phyloP scores from a whole-genome alignment of 208 protist genomes.

The Acanthamoeba culbertsoni region DNA sequence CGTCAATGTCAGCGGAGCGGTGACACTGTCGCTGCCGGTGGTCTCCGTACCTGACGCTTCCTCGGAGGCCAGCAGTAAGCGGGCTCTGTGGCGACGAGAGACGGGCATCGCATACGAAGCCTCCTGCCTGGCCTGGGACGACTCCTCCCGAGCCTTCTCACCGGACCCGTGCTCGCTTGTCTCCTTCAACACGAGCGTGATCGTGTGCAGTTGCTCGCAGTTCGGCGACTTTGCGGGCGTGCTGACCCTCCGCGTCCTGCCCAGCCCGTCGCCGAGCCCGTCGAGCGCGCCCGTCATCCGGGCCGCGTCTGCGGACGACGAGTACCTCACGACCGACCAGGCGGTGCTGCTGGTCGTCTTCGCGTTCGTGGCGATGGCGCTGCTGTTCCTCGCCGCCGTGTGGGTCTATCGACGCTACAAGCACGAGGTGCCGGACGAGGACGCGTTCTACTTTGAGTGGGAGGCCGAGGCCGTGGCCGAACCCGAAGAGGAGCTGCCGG shows the following conservation, averaged over 20 bases:
- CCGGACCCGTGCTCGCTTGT: too few species aligned
- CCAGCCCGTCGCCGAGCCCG: background rate
- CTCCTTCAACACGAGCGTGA: too few species aligned
- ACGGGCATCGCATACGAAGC: too few species aligned
- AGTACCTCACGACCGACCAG: background rate
- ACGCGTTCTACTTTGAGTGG: background rate
- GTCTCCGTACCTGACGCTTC: too few species aligned
- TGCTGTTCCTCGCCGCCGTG: background rate
- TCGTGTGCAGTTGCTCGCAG: too few species aligned
- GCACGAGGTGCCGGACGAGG: background rate
- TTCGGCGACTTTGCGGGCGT: background rate
- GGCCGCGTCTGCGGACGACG: background rate
- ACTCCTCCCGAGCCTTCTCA: too few species aligned
- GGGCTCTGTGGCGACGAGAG: too few species aligned
- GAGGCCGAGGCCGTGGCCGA: background rate
- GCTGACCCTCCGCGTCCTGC: background rate
- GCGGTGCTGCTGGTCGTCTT: background rate
- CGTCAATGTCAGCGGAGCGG: too few species aligned
- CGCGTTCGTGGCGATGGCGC: background rate
- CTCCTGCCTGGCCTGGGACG: too few species aligned
- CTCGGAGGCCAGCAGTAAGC: too few species aligned
- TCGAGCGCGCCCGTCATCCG: background rate
- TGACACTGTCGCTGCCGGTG: too few species aligned
- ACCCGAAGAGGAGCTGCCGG: too few species aligned
- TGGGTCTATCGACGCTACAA: background rate